Conservation (phyloP, 257 asterid genomes). For the Nicotiana obtusifolia region DNA sequence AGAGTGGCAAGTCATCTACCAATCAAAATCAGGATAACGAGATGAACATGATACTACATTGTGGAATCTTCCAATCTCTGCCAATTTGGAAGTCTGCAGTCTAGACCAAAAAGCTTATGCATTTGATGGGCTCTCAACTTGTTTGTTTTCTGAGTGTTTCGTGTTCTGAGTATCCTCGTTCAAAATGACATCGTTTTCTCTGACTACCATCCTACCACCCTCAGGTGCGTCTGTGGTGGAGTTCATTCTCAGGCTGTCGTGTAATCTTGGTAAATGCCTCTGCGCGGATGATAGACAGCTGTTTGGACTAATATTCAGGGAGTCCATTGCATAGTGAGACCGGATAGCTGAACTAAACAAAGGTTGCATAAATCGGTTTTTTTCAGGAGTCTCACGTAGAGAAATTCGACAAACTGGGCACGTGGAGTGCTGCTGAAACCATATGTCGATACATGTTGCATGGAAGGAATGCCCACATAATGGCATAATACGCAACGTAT, state of each 20-base stretch:
- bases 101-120: slow-evolving; percentile 11
- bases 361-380: slow-evolving; percentile 56
- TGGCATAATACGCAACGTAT: slow-evolving; percentile 57
- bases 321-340: slow-evolving; percentile 34
- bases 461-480: slow-evolving; percentile 75
- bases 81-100: background rate
- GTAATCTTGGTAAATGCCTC: slow-evolving; percentile 24
- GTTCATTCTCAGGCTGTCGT: slow-evolving; percentile 21
- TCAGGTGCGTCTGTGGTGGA: slow-evolving; percentile 22
- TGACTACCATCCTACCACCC: slow-evolving; percentile 10
- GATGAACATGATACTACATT: background rate
- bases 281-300: slow-evolving; percentile 30
- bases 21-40: background rate
- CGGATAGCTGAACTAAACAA: slow-evolving; percentile 66
- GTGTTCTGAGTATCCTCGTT: slow-evolving; percentile 6
- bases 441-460: slow-evolving; percentile 62
- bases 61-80: background rate
- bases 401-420: slow-evolving; percentile 91
- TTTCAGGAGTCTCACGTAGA: slow-evolving; percentile 51
- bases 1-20: background rate
- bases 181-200: slow-evolving; percentile 19
- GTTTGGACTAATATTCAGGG: slow-evolving; percentile 27
- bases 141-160: slow-evolving; percentile 22
- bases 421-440: slow-evolving; percentile 74
- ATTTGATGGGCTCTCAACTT: slow-evolving; percentile 42